A percentile compares a stretch with the other conserved stretches of the same genome.
These are phyloP conservation scores for Euptelea pleiosperma DNA, from an alignment of 164 flowering plant genomes.

Conservation along the genomic window DNA sequence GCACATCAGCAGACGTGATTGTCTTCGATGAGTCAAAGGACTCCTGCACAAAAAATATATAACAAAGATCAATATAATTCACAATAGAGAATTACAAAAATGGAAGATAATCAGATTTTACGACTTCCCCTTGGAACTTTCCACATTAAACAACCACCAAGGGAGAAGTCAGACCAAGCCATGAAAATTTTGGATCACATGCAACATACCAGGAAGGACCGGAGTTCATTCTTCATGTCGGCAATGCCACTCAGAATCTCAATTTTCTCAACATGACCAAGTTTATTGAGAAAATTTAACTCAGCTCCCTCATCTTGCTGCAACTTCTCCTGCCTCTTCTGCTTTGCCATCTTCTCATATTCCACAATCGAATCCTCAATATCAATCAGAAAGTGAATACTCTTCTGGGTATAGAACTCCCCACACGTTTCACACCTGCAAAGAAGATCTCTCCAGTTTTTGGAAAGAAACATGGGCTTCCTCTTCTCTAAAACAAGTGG, in stretches of 20 bases:
- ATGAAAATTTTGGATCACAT: background rate
- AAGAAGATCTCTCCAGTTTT: slow-evolving; percentile 77
- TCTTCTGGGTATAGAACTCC: slow-evolving; percentile 51
- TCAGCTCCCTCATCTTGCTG: slow-evolving; percentile 76
- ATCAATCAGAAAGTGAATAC: slow-evolving; percentile 61
- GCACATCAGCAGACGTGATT: slow-evolving; percentile 74
- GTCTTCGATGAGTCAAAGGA: slow-evolving; percentile 73
- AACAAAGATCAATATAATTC: background rate
- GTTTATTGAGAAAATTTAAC: slow-evolving; percentile 54
- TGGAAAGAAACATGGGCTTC: slow-evolving; percentile 75
- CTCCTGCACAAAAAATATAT: slow-evolving; percentile 42
- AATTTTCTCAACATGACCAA: slow-evolving; percentile 84
- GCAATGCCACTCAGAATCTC: slow-evolving; percentile 87
- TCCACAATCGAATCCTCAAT: slow-evolving; percentile 83
- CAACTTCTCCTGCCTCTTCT: slow-evolving; percentile 83
- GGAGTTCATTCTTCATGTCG: slow-evolving; percentile 78
- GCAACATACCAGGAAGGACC: slow-evolving; percentile 65
- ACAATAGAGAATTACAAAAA: background rate
- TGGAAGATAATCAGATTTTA: background rate
- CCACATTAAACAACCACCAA: background rate
- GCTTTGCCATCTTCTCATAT: slow-evolving; percentile 82
- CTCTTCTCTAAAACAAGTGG: slow-evolving; percentile 29
- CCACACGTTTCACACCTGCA: slow-evolving; percentile 70
- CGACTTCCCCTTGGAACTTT: background rate
- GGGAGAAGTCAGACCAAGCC: background rate